A percentile compares a stretch with the other conserved stretches of the same genome.
Conservation (phyloP, 176 grass and related monocot genomes). For the Carex littledalei region DNA sequence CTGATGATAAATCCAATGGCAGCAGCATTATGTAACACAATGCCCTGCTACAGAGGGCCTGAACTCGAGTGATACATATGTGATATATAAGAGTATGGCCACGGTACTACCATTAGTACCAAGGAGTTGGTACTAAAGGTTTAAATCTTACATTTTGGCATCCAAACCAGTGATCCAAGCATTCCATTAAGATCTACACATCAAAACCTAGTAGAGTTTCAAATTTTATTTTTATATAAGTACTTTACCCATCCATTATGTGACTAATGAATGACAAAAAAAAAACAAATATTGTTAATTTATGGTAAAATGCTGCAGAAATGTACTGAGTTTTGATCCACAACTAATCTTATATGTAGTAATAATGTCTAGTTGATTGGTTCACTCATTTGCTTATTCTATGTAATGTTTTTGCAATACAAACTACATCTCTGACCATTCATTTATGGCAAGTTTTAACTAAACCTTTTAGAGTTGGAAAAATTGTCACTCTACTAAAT, state of each 20-base stretch:
- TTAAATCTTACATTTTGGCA: neutral
- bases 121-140: neutral
- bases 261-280: neutral
- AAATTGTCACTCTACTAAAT: neutral
- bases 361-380: neutral
- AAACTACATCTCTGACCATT: neutral
- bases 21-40: neutral
- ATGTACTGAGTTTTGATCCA: neutral
- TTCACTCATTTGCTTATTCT: neutral
- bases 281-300: neutral
- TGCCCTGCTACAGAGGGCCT: neutral
- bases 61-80: neutral
- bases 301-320: neutral
- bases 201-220: neutral
- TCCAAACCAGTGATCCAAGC: neutral
- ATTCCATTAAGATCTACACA: neutral
- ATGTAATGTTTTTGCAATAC: neutral
- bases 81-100: neutral
- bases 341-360: neutral
- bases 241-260: neutral
- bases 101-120: neutral
- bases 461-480: neutral
- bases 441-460: neutral
- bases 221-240: neutral
- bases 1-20: neutral